Conservation (phyloP, 202 grass and related monocot genomes). For the Bolboschoenoplectus hybrid region DNA sequence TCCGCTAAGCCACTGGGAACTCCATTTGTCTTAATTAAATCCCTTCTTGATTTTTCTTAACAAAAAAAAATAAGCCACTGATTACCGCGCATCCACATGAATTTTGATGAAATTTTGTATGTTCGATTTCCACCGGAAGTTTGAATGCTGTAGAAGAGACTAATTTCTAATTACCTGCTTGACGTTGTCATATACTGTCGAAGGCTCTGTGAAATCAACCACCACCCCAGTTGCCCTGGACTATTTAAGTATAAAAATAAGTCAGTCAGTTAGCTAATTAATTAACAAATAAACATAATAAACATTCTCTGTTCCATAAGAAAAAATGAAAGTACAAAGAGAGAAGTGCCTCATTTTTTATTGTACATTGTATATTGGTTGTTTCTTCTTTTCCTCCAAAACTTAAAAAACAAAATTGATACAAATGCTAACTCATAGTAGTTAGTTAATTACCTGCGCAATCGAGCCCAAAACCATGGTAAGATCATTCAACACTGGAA, state of each 20-base stretch:
- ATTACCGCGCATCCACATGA: neutral
- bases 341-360: neutral
- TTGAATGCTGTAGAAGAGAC: neutral
- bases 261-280: neutral
- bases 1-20: neutral
- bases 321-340: conserved; percentile 2
- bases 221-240: conserved; percentile 56
- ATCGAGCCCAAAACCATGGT: conserved; percentile 93
- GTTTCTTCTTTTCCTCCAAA: neutral
- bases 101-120: neutral
- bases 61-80: neutral
- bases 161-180: conserved; percentile 50
- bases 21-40: neutral
- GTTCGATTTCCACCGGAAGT: neutral
- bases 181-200: conserved; percentile 69
- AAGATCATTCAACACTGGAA: conserved; percentile 77
- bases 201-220: conserved; percentile 79
- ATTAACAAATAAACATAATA: neutral
- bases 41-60: neutral
- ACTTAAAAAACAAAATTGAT: neutral
- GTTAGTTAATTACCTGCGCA: conserved; percentile 49
- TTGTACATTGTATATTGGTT: neutral
- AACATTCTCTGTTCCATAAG: neutral
- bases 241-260: neutral
- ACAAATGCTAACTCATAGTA: neutral